Conservation (phyloP, 2,329 filamentous ascomycete species). For the Curvularia verruculosa region DNA sequence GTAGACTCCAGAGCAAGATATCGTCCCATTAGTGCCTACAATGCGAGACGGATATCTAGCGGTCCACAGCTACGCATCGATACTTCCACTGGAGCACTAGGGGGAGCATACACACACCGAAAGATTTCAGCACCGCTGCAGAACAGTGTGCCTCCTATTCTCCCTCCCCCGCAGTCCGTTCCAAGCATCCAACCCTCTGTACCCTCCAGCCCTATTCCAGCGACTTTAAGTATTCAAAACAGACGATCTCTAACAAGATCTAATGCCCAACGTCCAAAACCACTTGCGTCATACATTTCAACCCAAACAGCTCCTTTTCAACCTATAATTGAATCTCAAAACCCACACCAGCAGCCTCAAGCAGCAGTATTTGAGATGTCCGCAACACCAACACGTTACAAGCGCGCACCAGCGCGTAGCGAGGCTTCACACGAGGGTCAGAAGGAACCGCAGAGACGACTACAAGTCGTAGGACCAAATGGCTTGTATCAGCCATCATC, state of each 20-base stretch:
- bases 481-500: constrained; percentile 6
- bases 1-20: constrained; percentile 19
- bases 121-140: neutral
- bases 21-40: constrained; percentile 17
- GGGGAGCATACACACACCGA: neutral
- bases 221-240: neutral
- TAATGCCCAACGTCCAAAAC: neutral
- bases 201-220: neutral
- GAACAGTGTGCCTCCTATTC: neutral
- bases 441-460: neutral
- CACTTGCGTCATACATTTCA: neutral
- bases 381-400: neutral
- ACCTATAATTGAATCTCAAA: neutral
- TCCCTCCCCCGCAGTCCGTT: neutral
- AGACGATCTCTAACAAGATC: neutral
- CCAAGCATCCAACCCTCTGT: neutral
- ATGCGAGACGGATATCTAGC: constrained; percentile 12
- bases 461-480: constrained; percentile 11
- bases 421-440: neutral
- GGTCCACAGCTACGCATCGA: neutral
- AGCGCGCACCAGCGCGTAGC: neutral
- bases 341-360: neutral
- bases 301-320: neutral
- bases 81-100: neutral
- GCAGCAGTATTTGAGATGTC: neutral